These are phyloP conservation scores for Musa acuminata DNA, from an alignment of 176 grass and related monocot species.

Conservation along the genomic window DNA sequence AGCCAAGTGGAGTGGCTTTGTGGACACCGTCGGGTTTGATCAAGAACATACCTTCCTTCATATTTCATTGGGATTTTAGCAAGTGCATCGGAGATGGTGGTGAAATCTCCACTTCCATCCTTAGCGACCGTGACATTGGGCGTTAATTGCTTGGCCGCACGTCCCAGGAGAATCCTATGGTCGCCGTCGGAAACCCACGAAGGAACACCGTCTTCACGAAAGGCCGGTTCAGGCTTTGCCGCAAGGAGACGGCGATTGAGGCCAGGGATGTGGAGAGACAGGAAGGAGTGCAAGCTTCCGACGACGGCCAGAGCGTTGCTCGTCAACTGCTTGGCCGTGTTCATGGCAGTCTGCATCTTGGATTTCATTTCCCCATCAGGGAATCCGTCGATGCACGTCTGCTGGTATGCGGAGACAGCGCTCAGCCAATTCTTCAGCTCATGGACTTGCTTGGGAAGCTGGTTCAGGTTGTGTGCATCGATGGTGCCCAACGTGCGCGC, in stretches of 20 bases:
- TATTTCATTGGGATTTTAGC: neutral
- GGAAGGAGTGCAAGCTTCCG: neutral
- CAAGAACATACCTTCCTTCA: neutral
- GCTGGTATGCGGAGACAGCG: constrained; percentile 6
- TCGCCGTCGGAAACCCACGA: neutral
- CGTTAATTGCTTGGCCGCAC: neutral
- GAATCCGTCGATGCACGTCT: constrained; percentile 15
- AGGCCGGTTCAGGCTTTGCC: neutral
- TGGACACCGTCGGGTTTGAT: neutral
- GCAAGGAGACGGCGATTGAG: neutral
- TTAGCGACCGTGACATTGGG: constrained; percentile 13
- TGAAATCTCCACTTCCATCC: constrained; percentile 19
- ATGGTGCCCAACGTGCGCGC: constrained; percentile 32
- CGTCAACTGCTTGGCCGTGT: neutral
- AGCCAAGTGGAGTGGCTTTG: neutral
- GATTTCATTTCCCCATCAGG: neutral
- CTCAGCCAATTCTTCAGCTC: constrained; percentile 15
- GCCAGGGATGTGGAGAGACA: neutral
- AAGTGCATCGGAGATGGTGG: neutral
- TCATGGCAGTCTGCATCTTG: constrained; percentile 5
- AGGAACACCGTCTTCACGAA: neutral
- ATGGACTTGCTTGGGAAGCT: neutral
- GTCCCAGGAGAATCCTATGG: neutral
- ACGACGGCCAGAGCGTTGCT: constrained; percentile 16
- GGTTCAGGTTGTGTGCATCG: constrained; percentile 29